phyloP scores from a whole-genome alignment of 1,139 yeast genomes.

The Diutina pseudorugosa region DNA sequence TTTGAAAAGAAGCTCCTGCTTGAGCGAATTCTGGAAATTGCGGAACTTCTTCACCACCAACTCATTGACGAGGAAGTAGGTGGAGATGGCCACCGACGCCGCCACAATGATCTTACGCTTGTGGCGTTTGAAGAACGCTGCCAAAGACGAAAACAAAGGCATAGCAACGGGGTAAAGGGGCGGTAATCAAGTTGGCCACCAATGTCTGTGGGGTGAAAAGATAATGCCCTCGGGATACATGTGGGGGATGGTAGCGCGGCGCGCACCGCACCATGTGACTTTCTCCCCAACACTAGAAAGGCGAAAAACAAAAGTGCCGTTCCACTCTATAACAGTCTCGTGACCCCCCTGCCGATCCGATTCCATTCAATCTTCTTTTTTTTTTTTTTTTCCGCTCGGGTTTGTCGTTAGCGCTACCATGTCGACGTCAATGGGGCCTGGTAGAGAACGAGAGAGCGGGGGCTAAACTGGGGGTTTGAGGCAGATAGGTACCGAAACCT shows the following conservation, averaged over 20 bases:
- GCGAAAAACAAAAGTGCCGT: not conserved
- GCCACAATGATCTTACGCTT: constrained; percentile 46
- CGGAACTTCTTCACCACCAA: constrained; percentile 49
- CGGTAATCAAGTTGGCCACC: not conserved
- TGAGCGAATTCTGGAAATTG: constrained; percentile 55
- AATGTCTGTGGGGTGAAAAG: not conserved
- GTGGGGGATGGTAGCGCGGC: not conserved
- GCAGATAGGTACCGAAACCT: not conserved
- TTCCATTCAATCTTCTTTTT: not conserved
- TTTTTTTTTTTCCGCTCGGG: no score
- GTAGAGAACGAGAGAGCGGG: not conserved
- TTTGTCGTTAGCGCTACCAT: no score
- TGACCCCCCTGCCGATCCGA: not conserved
- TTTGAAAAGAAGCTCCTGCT: constrained; percentile 65
- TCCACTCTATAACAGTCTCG: not conserved
- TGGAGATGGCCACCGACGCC: constrained; percentile 44
- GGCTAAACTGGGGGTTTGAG: not conserved
- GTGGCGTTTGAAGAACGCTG: constrained; percentile 50
- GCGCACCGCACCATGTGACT: not conserved
- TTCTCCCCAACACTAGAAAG: not conserved
- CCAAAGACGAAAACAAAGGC: constrained; percentile 41
- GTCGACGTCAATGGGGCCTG: not conserved
- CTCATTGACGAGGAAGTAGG: constrained; percentile 45
- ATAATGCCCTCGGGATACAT: not conserved
- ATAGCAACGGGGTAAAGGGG: constrained; percentile 10